A percentile compares a stretch with the other conserved stretches of the same genome.
phyloP scores from a whole-genome alignment of 225 moss, liverwort and hornwort genomes.

The Bryoerythrophyllum caledonicum region DNA sequence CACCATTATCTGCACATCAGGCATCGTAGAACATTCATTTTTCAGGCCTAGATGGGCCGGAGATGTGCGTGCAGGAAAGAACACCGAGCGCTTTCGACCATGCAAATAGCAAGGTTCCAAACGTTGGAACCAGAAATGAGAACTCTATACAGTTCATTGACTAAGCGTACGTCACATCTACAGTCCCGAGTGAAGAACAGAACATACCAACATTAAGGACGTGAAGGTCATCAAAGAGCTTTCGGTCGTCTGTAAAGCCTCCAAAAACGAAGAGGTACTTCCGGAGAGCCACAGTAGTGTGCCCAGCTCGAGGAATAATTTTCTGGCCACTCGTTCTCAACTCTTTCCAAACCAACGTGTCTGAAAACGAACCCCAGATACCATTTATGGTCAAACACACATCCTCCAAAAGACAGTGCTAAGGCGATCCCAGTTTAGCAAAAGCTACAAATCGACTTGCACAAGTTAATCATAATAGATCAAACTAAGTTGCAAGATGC shows the following conservation, averaged over 20 bases:
- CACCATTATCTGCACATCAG: slow-evolving; percentile 63
- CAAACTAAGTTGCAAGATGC: neutral
- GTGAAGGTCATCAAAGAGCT: slow-evolving; percentile 97
- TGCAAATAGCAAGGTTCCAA: slow-evolving; percentile 11
- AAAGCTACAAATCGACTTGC: neutral
- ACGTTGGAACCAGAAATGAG: neutral
- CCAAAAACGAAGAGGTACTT: slow-evolving; percentile 94
- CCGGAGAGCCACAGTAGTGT: slow-evolving; percentile 88
- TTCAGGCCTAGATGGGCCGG: neutral
- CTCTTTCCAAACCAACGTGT: slow-evolving; percentile 84
- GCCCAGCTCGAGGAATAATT: slow-evolving; percentile 93
- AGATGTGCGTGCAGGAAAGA: neutral
- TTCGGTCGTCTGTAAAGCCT: slow-evolving; percentile 94
- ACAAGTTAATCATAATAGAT: neutral
- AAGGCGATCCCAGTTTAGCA: slow-evolving; percentile 3
- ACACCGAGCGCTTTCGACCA: neutral
- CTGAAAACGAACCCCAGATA: slow-evolving; percentile 37
- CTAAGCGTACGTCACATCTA: neutral
- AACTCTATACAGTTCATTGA: neutral
- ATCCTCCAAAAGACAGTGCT: neutral
- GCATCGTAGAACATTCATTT: slow-evolving; percentile 6
- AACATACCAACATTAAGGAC: slow-evolving; percentile 93
- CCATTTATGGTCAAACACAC: slow-evolving; percentile 1
- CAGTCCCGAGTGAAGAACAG: neutral
- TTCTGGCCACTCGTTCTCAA: slow-evolving; percentile 91